Evolutionary conservation across 345 rosid species (phyloP).

Genomic region (Trapa incisa): DNA sequence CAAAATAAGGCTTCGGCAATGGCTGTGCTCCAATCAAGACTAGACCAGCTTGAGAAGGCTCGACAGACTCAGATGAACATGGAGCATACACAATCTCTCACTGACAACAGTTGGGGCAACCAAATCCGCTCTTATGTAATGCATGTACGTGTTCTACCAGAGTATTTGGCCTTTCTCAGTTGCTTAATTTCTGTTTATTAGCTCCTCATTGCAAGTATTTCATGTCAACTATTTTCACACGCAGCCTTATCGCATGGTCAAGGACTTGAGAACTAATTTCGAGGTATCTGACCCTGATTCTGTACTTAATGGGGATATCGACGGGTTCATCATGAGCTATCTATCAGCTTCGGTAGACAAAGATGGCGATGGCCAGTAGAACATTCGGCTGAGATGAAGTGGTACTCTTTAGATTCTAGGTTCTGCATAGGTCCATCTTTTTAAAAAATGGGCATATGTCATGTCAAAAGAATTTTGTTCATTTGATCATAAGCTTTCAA

Average conservation of each 20-base stretch:
- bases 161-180: not conserved
- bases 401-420: not conserved
- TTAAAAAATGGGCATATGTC: not conserved
- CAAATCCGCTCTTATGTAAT: constrained; percentile 87
- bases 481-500: not conserved
- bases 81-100: constrained; percentile 82
- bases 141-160: constrained; percentile 40
- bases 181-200: not conserved
- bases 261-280: constrained; percentile 81
- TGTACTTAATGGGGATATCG: constrained; percentile 79
- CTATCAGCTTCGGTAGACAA: constrained; percentile 62
- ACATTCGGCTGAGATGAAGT: not conserved
- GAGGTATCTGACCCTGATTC: constrained; percentile 90
- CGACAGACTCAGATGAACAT: constrained; percentile 86
- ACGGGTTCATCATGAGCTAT: constrained; percentile 72
- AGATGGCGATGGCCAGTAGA: constrained; percentile 18
- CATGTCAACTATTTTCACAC: constrained; percentile 2
- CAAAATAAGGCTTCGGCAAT: constrained; percentile 89
- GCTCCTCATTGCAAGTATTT: not conserved
- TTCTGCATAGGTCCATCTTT: not conserved
- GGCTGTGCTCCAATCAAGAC: constrained; percentile 85
- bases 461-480: not conserved
- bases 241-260: constrained; percentile 91
- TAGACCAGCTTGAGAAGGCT: constrained; percentile 83
- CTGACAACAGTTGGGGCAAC: constrained; percentile 88